These are phyloP conservation scores for Schizophyllum commune DNA, from an alignment of 1,284 basidiomycete species.

Conservation along the genomic window DNA sequence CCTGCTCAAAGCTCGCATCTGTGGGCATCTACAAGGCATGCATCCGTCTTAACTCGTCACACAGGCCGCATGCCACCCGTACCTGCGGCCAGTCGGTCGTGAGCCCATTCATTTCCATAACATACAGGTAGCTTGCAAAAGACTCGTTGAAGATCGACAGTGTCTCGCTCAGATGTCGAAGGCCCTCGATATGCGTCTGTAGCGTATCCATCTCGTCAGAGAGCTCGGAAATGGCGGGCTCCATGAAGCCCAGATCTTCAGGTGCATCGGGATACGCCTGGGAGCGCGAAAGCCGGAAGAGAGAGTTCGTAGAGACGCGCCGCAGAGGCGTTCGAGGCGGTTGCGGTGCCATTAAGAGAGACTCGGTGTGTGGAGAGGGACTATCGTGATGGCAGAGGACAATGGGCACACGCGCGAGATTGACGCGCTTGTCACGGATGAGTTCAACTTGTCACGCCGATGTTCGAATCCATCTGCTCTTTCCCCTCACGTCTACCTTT, in stretches of 20 bases:
- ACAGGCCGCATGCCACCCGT: slow-evolving; percentile 14
- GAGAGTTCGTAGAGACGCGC: slow-evolving; percentile 86
- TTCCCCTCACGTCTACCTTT: no score
- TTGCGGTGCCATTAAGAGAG: slow-evolving; percentile 9
- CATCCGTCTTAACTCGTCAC: not conserved
- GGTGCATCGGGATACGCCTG: slow-evolving; percentile 63
- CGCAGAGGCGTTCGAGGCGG: slow-evolving; percentile 72
- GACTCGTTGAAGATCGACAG: slow-evolving; percentile 87
- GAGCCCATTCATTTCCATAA: slow-evolving; percentile 91
- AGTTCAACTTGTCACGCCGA: no score
- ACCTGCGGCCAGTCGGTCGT: slow-evolving; percentile 91
- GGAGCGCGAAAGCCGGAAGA: slow-evolving; percentile 76
- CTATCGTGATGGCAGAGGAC: not conserved
- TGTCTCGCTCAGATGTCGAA: slow-evolving; percentile 68
- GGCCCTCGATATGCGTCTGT: slow-evolving; percentile 65
- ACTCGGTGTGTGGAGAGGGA: not conserved
- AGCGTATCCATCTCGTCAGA: slow-evolving; percentile 82
- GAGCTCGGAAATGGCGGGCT: slow-evolving; percentile 78
- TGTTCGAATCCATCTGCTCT: no score
- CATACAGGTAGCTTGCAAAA: slow-evolving; percentile 87
- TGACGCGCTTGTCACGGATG: not conserved
- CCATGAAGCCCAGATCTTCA: slow-evolving; percentile 81
- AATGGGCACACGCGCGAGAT: not conserved
- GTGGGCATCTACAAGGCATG: slow-evolving; percentile 45
- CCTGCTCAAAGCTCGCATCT: slow-evolving; percentile 51